Evolutionary conservation across 306 rosid species (phyloP), one percentile per base, ranked within the genome.

Genomic region (Prosopis cineraria): DNA sequence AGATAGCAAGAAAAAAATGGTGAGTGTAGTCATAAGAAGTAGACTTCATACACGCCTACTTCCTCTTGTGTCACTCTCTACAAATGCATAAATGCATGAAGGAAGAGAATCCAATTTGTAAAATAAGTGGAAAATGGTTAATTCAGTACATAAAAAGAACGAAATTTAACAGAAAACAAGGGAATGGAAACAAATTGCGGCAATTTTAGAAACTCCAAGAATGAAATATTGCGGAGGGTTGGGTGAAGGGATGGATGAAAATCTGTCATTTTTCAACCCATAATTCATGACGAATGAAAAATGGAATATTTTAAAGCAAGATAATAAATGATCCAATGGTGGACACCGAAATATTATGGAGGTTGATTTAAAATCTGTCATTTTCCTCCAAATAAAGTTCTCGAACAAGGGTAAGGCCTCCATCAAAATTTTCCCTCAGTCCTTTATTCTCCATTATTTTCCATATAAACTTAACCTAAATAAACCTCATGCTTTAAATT

Each of bases 101-200:
- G n/a, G n/a, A n/a, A 27, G 70, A 74, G 66, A 41, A 16, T 63
- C 62, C 30, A 53, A 37, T 29, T 14, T 11, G 78, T 19, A 69
- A 40, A 31, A 4, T 47, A 47, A 17, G 22, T 29, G 41, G 40
- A 39, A 27, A 47, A 80, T 44, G 66, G 72, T 74, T 52, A 30
- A 50, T 44, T 4, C 37, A 72, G 29, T 62, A n/a, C n/a, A 39
- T 9, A 3, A 31, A 37, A 56, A 34, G 0, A 12, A 30, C 14
- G 4, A 62, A 30, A 5, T 17, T 6, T 47, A 17, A 16, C 20
- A 7, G 56, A 19, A 19, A 22, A 50, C 5, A 5, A 19, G 56
- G 25, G 56, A 50, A 50, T 6, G 25, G 19, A n/a, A 10, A 19
- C 14, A 11, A 22, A 55, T 22, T 55, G 5, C 6, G 5, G 14